Conservation (phyloP, 1,284 basidiomycete species). For the Mycosarcoma maydis region DNA sequence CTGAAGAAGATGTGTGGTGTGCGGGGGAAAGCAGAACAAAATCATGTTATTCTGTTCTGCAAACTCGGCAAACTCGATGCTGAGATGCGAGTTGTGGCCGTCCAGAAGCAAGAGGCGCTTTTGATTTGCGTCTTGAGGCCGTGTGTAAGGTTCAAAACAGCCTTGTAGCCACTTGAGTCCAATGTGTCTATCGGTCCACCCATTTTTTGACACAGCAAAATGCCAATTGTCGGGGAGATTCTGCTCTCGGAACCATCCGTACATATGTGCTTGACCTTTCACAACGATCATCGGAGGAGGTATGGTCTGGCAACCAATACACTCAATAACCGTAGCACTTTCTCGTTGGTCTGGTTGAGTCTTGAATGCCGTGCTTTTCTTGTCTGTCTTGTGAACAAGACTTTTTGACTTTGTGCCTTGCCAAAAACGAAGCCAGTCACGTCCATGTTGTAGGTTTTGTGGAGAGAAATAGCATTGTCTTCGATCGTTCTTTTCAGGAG, state of each 20-base stretch:
- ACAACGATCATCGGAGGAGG: neutral
- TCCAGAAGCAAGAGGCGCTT: slow-evolving; percentile 2
- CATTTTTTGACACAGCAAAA: neutral
- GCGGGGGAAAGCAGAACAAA: slow-evolving; percentile 2
- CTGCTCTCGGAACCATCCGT: neutral
- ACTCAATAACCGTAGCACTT: slow-evolving; percentile 5
- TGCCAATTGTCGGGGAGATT: neutral
- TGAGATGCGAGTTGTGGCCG: slow-evolving; percentile 2
- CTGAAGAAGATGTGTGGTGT: slow-evolving; percentile 7
- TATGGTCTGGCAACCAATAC: neutral
- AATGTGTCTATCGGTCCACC: slow-evolving; percentile 1
- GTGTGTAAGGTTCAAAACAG: slow-evolving; percentile 2
- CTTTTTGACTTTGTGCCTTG: neutral
- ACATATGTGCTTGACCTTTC: neutral
- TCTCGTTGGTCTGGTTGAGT: slow-evolving; percentile 1
- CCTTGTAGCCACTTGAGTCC: neutral
- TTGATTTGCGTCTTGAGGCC: neutral
- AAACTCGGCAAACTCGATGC: neutral
- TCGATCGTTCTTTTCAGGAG: neutral
- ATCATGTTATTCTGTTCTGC: neutral
- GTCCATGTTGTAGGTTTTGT: slow-evolving; percentile 7
- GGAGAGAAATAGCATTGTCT: neutral
- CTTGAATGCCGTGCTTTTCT: neutral
- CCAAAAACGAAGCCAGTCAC: slow-evolving; percentile 9
- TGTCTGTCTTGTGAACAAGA: neutral